Conservation (phyloP, 2,329 filamentous ascomycete species). For the Leptographium flavum region DNA sequence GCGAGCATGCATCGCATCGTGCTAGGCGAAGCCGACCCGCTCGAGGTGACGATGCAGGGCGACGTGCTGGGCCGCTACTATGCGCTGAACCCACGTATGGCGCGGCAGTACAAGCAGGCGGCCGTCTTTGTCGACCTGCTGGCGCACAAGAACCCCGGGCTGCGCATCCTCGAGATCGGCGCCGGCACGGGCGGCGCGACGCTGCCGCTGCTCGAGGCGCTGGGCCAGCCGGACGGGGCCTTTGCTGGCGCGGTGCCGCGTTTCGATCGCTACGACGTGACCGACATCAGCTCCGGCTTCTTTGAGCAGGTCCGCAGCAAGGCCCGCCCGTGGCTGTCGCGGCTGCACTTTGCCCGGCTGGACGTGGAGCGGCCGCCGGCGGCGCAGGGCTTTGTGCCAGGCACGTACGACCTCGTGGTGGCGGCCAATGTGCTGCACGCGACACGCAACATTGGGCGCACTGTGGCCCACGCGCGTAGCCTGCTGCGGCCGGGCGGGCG, state of each 20-base stretch:
- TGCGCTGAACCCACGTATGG: constrained; percentile 11
- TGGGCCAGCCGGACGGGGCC: constrained; percentile 2
- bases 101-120: constrained; percentile 11
- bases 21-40: constrained; percentile 13
- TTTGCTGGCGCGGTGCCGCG: constrained; percentile 1
- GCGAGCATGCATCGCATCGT: constrained; percentile 13
- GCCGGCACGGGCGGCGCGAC: constrained; percentile 18
- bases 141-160: constrained; percentile 14
- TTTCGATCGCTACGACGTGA: constrained; percentile 23
- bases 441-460: constrained; percentile 13
- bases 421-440: constrained; percentile 21
- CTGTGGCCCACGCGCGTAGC: constrained; percentile 10
- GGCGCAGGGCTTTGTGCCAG: constrained; percentile 18
- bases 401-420: constrained; percentile 20
- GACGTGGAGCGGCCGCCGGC: constrained; percentile 18
- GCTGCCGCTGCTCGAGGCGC: constrained; percentile 9
- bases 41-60: constrained; percentile 16
- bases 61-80: constrained; percentile 13
- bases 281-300: constrained; percentile 25
- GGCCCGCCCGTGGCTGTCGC: constrained; percentile 12
- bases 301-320: constrained; percentile 21
- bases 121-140: constrained; percentile 9
- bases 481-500: constrained; percentile 15
- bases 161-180: constrained; percentile 24
- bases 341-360: constrained; percentile 8